These are phyloP conservation scores for Pleurostoma richardsiae DNA, from an alignment of 2,329 filamentous ascomycete genomes.

Conservation along the genomic window DNA sequence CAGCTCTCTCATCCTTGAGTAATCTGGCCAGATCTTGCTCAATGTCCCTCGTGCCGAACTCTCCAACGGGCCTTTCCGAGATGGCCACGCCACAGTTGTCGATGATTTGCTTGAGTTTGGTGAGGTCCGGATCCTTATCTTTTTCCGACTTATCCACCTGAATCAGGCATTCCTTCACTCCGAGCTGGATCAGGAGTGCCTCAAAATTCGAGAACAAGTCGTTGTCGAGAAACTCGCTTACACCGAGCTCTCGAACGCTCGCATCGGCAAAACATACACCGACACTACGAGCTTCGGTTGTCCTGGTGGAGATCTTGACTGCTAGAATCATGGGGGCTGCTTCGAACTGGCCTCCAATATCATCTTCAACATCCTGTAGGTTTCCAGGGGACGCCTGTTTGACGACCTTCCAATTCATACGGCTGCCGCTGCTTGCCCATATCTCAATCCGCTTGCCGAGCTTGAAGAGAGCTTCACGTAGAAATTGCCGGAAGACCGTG, in stretches of 20 bases:
- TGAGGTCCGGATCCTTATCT: constrained; percentile 81
- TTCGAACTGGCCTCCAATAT: constrained; percentile 81
- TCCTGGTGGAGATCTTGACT: constrained; percentile 88
- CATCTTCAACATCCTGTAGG: constrained; percentile 93
- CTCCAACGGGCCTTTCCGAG: constrained; percentile 68
- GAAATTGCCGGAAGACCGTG: constrained; percentile 92
- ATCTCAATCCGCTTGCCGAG: constrained; percentile 89
- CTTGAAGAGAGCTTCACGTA: constrained; percentile 89
- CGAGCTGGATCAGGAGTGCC: constrained; percentile 90
- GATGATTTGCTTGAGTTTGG: constrained; percentile 82
- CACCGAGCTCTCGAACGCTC: constrained; percentile 88
- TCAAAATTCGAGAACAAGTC: constrained; percentile 98
- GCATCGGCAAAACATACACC: constrained; percentile 98
- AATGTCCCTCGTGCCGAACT: constrained; percentile 88
- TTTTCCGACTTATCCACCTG: constrained; percentile 74
- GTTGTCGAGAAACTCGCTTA: constrained; percentile 98
- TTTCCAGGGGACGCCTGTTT: constrained; percentile 96
- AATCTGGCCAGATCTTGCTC: constrained; percentile 89
- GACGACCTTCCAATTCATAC: constrained; percentile 85
- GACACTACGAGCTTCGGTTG: constrained; percentile 76
- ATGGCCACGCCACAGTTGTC: constrained; percentile 90
- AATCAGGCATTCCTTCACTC: constrained; percentile 90
- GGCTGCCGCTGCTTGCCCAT: constrained; percentile 68
- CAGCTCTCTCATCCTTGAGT: constrained; percentile 78
- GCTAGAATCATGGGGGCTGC: constrained; percentile 91